A percentile compares a stretch with the other conserved stretches of the same genome.
phyloP scores from a whole-genome alignment of 2,329 filamentous ascomycete genomes.

The Fusarium algeriense region DNA sequence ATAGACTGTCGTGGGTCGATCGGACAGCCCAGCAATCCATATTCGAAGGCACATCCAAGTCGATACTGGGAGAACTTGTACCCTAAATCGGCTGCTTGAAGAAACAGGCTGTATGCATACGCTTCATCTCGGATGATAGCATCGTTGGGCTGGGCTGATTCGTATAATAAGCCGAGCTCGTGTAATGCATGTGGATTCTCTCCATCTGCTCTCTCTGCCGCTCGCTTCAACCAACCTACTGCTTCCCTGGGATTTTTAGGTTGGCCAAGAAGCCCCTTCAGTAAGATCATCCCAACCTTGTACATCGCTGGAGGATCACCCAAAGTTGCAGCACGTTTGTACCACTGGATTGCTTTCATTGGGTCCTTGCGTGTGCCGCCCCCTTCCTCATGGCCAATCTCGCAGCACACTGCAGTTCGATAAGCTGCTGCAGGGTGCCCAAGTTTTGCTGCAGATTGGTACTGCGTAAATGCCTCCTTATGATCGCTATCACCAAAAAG shows the following conservation, averaged over 20 bases:
- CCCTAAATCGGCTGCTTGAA: constrained; percentile 85
- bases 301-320: constrained; percentile 97
- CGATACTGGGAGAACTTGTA: constrained; percentile 97
- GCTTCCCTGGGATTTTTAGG: constrained; percentile 85
- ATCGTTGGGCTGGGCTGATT: constrained; percentile 74
- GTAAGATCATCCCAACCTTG: constrained; percentile 95
- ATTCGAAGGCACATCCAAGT: constrained; percentile 89
- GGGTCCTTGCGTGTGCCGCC: constrained; percentile 93
- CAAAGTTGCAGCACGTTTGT: constrained; percentile 89
- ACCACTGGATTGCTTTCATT: constrained; percentile 97
- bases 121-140: constrained; percentile 82
- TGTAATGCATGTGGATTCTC: constrained; percentile 97
- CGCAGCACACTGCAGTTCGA: constrained; percentile 95
- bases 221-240: constrained; percentile 91
- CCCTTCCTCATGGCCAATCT: constrained; percentile 93
- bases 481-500: constrained; percentile 83
- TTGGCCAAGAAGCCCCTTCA: constrained; percentile 95
- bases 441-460: constrained; percentile 92
- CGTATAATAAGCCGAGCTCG: constrained; percentile 79
- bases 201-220: constrained; percentile 85
- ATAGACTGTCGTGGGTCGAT: constrained; percentile 89
- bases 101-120: constrained; percentile 85
- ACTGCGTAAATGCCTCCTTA: constrained; percentile 93
- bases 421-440: constrained; percentile 91
- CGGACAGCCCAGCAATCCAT: constrained; percentile 83